Base-by-base conservation (phyloP, 2,329 filamentous ascomycete species). In the Aureobasidium sp. region DNA sequence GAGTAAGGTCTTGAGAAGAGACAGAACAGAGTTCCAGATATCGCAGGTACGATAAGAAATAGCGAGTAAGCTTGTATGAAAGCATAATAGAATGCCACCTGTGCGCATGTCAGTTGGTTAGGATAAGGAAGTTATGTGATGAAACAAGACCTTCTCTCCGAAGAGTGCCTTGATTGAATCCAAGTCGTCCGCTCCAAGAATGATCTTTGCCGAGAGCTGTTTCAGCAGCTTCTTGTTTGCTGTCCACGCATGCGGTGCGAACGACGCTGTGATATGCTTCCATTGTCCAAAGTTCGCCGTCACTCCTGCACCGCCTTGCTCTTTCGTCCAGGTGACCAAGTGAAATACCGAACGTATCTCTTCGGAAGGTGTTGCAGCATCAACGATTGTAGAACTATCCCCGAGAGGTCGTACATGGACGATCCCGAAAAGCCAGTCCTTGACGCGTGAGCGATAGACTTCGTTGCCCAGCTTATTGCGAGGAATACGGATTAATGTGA, bases 401-500 rank as follows among this genome's bases (percentile, higher is more conserved):
- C 53, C 53, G 7, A 57, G 29, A 10, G 53, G 53, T 2, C 53
- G 53, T 1, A 45, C 29, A 30, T 57, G 53, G 13, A 36, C 30
- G 7, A 57, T 57, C 3, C 53, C 53, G 16, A 44, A 57, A 1
- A 57, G 39, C 53, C 53, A 57, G n/a, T 57, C 53, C n/a, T 57
- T 57, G 53, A 57, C 53, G 5, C 53, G 42, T 9, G 53, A 57
- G 30, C 53, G 53, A 10, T 57, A 57, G 30, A 57, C 39, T n/a
- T 57, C 53, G 15, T 45, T 57, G 11, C 53, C 53, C 5, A 57
- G 21, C 39, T 57, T 27, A n/a, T 57, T 57, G n/a, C 53, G 53
- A 25, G 53, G 53, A 16, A 45, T 36, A 0, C 53, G 53, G 10
- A 57, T 36, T 9, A 57, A 11, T 34, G 32, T 21, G 9, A 57